A percentile compares a stretch with the other conserved stretches of the same genome.
Evolutionary conservation across 345 rosid genomes (phyloP).

Genomic region (Brassica cretica): DNA sequence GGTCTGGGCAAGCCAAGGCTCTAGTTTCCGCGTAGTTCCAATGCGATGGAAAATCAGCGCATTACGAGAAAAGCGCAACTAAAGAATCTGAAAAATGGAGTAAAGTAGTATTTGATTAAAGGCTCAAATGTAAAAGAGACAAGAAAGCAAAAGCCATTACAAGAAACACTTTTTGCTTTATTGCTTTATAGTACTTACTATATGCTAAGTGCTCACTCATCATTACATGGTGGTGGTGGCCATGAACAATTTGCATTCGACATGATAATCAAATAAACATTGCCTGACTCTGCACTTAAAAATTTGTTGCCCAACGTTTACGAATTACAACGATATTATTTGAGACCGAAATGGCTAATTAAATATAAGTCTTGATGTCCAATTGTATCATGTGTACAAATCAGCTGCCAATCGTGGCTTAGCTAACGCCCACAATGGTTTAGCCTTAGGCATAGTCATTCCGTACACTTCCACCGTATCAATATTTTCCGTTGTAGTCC

Average conservation of each 20-base stretch:
- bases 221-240: conserved; percentile 16
- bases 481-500: conserved; percentile 60
- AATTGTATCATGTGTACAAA: conserved; percentile 43
- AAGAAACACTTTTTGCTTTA: conserved; percentile 23
- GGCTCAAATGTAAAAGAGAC: conserved; percentile 5
- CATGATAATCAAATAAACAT: background rate
- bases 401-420: conserved; percentile 59
- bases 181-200: conserved; percentile 1
- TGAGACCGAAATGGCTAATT: background rate
- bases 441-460: conserved; percentile 95
- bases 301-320: background rate
- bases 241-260: conserved; percentile 20
- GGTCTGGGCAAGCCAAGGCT: conserved; percentile 2
- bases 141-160: conserved; percentile 33
- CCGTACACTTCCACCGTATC: conserved; percentile 77
- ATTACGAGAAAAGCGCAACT: background rate
- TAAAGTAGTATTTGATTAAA: background rate
- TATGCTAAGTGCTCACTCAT: conserved; percentile 23
- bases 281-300: background rate
- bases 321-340: background rate
- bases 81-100: background rate
- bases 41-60: background rate
- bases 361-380: background rate
- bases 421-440: conserved; percentile 62
- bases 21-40: background rate